Conservation (phyloP, 768 basidiomycete species). For the Boletus subparvulus region DNA sequence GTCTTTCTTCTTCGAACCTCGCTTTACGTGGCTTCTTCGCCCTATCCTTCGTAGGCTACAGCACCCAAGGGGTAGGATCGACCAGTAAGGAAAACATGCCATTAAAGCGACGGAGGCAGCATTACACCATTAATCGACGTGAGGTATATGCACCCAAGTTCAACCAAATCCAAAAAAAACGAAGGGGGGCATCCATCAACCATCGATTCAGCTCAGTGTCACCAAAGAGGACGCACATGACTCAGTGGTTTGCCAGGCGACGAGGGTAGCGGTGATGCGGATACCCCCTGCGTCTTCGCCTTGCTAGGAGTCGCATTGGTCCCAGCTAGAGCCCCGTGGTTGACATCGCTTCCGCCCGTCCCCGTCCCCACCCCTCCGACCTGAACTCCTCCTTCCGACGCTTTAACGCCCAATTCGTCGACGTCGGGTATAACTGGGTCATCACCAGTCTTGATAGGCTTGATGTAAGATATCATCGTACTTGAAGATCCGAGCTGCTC, state of each 20-base stretch:
- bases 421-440: slow-evolving; percentile 33
- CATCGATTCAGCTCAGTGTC: slow-evolving; percentile 47
- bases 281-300: slow-evolving; percentile 25
- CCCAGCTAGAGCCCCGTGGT: slow-evolving; percentile 24
- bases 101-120: slow-evolving; percentile 25
- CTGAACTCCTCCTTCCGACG: slow-evolving; percentile 49
- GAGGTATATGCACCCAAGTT: slow-evolving; percentile 24
- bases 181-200: slow-evolving; percentile 36
- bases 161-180: slow-evolving; percentile 10
- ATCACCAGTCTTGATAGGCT: slow-evolving; percentile 49
- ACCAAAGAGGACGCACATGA: slow-evolving; percentile 86
- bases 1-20: slow-evolving; percentile 18
- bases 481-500: slow-evolving; percentile 67
- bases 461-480: slow-evolving; percentile 70
- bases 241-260: slow-evolving; percentile 66
- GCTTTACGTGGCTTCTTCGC: slow-evolving; percentile 65
- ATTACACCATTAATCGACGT: slow-evolving; percentile 35
- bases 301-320: slow-evolving; percentile 8
- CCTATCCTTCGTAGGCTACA: slow-evolving; percentile 72
- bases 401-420: slow-evolving; percentile 42
- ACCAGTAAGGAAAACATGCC: slow-evolving; percentile 26
- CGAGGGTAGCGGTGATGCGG: slow-evolving; percentile 34
- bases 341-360: slow-evolving; percentile 1
- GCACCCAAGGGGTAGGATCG: slow-evolving; percentile 10
- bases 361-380: slow-evolving; percentile 9